These are phyloP conservation scores for Pochonia chlamydosporia DNA, from an alignment of 2,329 filamentous ascomycete species.

Conservation along the genomic window DNA sequence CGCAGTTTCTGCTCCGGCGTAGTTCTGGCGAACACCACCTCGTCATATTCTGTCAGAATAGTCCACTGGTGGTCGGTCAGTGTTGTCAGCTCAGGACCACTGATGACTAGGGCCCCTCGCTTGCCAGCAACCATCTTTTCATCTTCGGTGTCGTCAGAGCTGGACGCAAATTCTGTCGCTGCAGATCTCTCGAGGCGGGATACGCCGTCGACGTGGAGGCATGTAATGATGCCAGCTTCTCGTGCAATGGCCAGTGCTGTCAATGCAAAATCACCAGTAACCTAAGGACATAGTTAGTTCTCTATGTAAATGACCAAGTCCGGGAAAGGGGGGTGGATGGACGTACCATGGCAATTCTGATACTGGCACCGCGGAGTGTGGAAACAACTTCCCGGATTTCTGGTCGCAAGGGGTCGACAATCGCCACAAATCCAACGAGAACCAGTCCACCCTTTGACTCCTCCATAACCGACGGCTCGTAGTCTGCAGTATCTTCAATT, in stretches of 20 bases:
- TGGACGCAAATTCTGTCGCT: background rate
- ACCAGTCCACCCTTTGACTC: slow-evolving; percentile 53
- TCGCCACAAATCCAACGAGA: slow-evolving; percentile 68
- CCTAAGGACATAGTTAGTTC: slow-evolving; percentile 27
- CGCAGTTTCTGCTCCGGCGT: slow-evolving; percentile 75
- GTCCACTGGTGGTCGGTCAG: slow-evolving; percentile 67
- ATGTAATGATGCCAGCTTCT: slow-evolving; percentile 65
- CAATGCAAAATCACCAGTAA: slow-evolving; percentile 72
- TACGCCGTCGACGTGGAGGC: slow-evolving; percentile 46
- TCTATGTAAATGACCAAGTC: background rate
- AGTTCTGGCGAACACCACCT: slow-evolving; percentile 69
- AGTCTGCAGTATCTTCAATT: slow-evolving; percentile 31
- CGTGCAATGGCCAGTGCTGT: slow-evolving; percentile 68
- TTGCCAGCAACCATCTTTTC: slow-evolving; percentile 13
- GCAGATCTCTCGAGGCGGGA: slow-evolving; percentile 40
- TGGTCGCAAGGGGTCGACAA: slow-evolving; percentile 71
- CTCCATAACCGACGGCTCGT: slow-evolving; percentile 50
- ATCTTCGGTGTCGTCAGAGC: slow-evolving; percentile 15
- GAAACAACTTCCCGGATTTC: slow-evolving; percentile 64
- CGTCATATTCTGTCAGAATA: slow-evolving; percentile 56
- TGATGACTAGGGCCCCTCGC: slow-evolving; percentile 52
- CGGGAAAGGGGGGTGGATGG: background rate
- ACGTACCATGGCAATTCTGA: slow-evolving; percentile 69
- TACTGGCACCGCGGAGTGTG: slow-evolving; percentile 63
- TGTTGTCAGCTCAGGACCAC: slow-evolving; percentile 58